These are phyloP conservation scores for Mycena kentingensis DNA, from an alignment of 768 basidiomycete species.

Conservation along the genomic window DNA sequence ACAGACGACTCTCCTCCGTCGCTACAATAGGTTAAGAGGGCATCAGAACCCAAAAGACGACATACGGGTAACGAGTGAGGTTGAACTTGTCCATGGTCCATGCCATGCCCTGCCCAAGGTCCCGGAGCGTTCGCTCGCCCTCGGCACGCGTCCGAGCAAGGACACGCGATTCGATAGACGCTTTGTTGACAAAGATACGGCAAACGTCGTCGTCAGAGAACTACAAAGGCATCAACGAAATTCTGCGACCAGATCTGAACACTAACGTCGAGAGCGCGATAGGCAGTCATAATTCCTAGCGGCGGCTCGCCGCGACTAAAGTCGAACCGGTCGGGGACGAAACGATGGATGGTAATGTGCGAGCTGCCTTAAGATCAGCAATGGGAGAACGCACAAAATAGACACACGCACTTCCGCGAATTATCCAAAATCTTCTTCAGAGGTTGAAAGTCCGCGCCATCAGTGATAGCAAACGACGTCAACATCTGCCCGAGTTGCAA, in stretches of 20 bases:
- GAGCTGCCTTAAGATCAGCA: conserved; percentile 35
- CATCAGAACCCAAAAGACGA: background rate
- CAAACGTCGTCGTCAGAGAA: conserved; percentile 72
- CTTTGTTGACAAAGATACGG: conserved; percentile 78
- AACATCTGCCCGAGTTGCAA: conserved; percentile 59
- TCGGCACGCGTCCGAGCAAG: conserved; percentile 65
- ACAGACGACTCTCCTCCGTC: conserved; percentile 22
- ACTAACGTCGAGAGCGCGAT: conserved; percentile 79
- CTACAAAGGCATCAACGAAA: conserved; percentile 42
- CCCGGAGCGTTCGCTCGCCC: conserved; percentile 63
- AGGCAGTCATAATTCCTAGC: conserved; percentile 62
- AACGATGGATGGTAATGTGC: conserved; percentile 58
- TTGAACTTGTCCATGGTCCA: conserved; percentile 36
- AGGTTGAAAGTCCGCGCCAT: conserved; percentile 58
- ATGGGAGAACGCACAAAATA: background rate
- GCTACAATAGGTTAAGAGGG: background rate
- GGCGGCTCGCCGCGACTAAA: conserved; percentile 74
- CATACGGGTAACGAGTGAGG: conserved; percentile 68
- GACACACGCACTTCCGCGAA: conserved; percentile 61
- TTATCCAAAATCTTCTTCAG: conserved; percentile 60
- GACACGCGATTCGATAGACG: conserved; percentile 69
- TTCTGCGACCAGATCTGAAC: background rate
- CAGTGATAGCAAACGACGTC: conserved; percentile 73
- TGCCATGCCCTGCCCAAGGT: conserved; percentile 46
- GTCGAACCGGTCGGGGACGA: conserved; percentile 79